Evolutionary conservation across 495 filamentous ascomycete genomes (phyloP), one percentile per base, ranked within the genome.

Genomic region (Hyaloscypha hepaticicola): DNA sequence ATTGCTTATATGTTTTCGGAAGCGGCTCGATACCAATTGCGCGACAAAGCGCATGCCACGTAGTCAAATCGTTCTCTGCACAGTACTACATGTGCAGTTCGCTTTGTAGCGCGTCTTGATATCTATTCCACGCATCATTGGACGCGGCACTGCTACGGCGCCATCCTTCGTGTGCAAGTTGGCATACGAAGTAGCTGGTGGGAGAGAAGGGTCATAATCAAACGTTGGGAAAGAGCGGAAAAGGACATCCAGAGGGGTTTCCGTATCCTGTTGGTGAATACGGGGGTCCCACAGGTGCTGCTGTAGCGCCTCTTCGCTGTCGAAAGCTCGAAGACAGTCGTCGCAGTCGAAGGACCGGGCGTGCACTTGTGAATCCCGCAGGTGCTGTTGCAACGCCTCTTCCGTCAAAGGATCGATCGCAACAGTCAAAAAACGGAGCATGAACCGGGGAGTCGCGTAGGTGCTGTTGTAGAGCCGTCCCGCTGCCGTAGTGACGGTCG

Each of bases 171-270:
- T 69, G 66, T 66, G 69, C 41, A 73, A 64, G 22, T 67, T 69
- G 34, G 66, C 55, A 58, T 73, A 73, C 50, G 64, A 73, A 58
- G 31, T 33, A 64, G 69, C 58, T 60, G 66, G 70, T 57, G 70
- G 69, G 14, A 71, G 66, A 64, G 66, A 69, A 64, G 70, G 63
- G 69, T 72, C 53, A 66, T 69, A 71, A 63, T 66, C 29, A 61
- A 72, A 71, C 2, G 48, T 49, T 65, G 67, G 26, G 45, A 69
- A 69, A 56, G 69, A 66, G 25, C 51, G 63, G 31, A 48, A 50
- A 50, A 50, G 19, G 48, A 50, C 16, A 64, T 58, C 55, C 24
- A 57, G 29, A 50, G 52, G 61, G 33, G 61, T 64, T 29, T 64
- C 61, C 34, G 31, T 57, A 50, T 58, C 29, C 52, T 58, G 52